These are phyloP conservation scores for Penicillium diatomitis DNA, from an alignment of 495 filamentous ascomycete species.

Conservation along the genomic window DNA sequence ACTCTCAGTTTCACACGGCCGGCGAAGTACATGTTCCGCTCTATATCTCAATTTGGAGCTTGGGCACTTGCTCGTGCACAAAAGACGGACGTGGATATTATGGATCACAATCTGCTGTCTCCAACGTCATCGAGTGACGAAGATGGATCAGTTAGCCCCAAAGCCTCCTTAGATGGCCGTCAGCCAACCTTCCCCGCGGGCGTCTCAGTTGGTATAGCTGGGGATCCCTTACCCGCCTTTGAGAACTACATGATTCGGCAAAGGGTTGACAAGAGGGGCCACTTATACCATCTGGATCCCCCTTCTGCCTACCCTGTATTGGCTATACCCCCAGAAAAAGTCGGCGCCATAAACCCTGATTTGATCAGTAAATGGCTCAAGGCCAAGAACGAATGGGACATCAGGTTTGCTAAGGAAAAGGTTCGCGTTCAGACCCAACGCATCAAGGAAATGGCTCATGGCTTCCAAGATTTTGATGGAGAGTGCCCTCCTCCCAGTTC, in stretches of 20 bases:
- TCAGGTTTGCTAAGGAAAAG: constrained; percentile 55
- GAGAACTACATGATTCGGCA: constrained; percentile 85
- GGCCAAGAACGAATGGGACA: constrained; percentile 61
- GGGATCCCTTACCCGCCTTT: constrained; percentile 73
- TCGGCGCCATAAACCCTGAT: constrained; percentile 71
- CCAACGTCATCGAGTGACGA: constrained; percentile 55
- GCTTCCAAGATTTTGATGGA: constrained; percentile 60
- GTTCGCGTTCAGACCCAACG: constrained; percentile 59
- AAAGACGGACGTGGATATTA: constrained; percentile 65
- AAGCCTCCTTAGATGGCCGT: constrained; percentile 15
- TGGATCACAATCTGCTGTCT: constrained; percentile 68
- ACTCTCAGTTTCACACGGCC: constrained; percentile 88
- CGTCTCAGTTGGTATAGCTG: constrained; percentile 60
- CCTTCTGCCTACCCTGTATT: constrained; percentile 52
- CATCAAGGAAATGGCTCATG: constrained; percentile 57
- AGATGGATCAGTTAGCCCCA: constrained; percentile 22
- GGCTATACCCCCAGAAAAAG: constrained; percentile 46
- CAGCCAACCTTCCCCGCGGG: constrained; percentile 8
- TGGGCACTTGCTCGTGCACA: constrained; percentile 84
- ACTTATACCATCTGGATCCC: constrained; percentile 55
- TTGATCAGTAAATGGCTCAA: constrained; percentile 78
- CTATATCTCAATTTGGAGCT: constrained; percentile 82
- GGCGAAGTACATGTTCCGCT: constrained; percentile 88
- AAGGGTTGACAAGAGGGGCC: constrained; percentile 66
- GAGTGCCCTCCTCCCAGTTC: constrained; percentile 79